Evolutionary conservation across 2,329 filamentous ascomycete genomes (phyloP), one percentile per base, ranked within the genome.

Genomic region (Aspergillus sp.): DNA sequence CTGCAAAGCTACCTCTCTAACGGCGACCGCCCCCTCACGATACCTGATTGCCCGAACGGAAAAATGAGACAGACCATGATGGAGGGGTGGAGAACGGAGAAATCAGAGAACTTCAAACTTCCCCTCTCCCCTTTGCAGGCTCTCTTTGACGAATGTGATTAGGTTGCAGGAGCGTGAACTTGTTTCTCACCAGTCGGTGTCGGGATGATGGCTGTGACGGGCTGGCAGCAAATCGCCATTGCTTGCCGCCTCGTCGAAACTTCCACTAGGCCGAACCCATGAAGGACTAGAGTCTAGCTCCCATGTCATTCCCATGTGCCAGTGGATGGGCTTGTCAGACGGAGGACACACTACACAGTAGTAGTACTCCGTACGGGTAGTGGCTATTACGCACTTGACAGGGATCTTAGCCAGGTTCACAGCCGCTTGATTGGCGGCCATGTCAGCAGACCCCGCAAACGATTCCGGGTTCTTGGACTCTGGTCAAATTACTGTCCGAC

Each of bases 361-460:
- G 2, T 24, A 24, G 22, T 24, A 24, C 22, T 24, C 22, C 22
- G 22, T 24, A 3, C 3, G 22, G 22, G 22, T 24, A 24, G 31
- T 29, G 55, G 49, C 42, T 53, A 56, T 59, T 56, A 59, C 57
- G 57, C 57, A 59, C 42, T 52, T 18, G 16, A 26, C 55, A 56
- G 52, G 61, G 61, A 56, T 54, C n/a, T 31, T 52, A 29, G 49
- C 47, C 54, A 59, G 56, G 46, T 52, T 58, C 52, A 39, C 26
- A 55, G 29, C 52, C 10, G 52, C 45, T 24, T 58, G 56, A 59
- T 62, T 57, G 55, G 58, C 52, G 55, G 54, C 31, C 49, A 55
- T 55, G 57, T 59, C 57, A 59, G 50, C 60, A 56, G 60, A 62
- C 60, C 60, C 60, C 60, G 60, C 60, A 62, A 56, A 60, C 50